Base-by-base conservation (phyloP, 2,329 filamentous ascomycete genomes). In the Aspergillus brasiliensis region DNA sequence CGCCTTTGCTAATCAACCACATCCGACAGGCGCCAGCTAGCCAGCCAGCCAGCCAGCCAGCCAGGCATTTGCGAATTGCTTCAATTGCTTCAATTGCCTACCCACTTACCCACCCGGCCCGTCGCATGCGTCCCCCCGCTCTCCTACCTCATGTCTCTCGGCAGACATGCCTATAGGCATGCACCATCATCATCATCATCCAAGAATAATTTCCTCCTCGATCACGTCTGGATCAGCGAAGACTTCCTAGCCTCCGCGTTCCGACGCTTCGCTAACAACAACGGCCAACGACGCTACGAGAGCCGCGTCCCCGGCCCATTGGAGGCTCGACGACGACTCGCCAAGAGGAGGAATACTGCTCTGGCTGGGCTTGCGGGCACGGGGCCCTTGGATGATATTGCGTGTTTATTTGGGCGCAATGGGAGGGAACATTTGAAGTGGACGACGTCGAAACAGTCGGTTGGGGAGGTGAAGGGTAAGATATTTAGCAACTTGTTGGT, bases 231-330 rank as follows among this genome's bases (percentile, higher is more conserved):
- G 79, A 76, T 81, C 56, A 77, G 78, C 62, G 79, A 82, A 56
- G 78, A 79, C 51, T 63, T 80, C 21, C 73, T 82, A 15, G 67
- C 76, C 4, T 70, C 74, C 13, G 79, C 80, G 23, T 86, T 85
- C 73, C 75, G 78, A 56, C 81, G 78, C 47, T 80, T 78, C 61
- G 74, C 74, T 59, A 77, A 75, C n/a, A n/a, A n/a, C n/a, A n/a
- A n/a, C 63, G 70, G 74, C 42, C 78, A 81, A 60, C 78, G 80
- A 68, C 81, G 85, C 63, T 78, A 85, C 81, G 85, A 83, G 65
- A 87, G 85, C 77, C 80, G 81, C 64, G 82, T 86, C 3, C 86
- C 86, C 10, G 86, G 86, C 2, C 86, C 86, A 68, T 76, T 88
- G 75, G 86, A 88, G 73, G 85, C 86, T 48, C 81, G 82, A 62